phyloP scores from a whole-genome alignment of 1,284 basidiomycete species.

The Phylloporus sp. region DNA sequence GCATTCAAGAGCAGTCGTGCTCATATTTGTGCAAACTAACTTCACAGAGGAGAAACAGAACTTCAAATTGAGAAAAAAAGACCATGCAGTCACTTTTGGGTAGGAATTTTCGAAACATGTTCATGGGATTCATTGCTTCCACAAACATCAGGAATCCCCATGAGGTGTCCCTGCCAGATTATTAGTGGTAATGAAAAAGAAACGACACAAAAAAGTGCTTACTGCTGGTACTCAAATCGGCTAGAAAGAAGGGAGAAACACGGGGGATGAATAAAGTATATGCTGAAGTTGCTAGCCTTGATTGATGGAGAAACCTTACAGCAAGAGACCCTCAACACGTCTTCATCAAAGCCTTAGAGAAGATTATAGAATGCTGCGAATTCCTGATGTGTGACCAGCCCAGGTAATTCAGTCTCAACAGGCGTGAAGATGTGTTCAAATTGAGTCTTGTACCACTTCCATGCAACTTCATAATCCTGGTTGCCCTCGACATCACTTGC shows the following conservation, averaged over 20 bases:
- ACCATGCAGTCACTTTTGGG: constrained; percentile 2
- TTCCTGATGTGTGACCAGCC: neutral
- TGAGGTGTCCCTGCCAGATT: neutral
- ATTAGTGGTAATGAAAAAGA: neutral
- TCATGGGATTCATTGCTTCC: fast-evolving
- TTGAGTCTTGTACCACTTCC: neutral
- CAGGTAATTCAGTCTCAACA: fast-evolving
- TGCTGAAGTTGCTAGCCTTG: constrained; percentile 6
- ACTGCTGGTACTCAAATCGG: neutral
- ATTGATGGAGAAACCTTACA: neutral
- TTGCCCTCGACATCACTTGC: neutral
- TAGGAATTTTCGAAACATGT: neutral
- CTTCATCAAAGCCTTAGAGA: neutral
- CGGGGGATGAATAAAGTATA: constrained; percentile 6
- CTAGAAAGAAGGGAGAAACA: constrained; percentile 1
- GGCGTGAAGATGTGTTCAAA: neutral
- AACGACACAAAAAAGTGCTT: neutral
- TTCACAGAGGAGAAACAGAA: constrained; percentile 6
- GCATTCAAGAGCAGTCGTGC: neutral
- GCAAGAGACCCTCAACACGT: fast-evolving
- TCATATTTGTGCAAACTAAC: neutral
- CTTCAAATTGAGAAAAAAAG: neutral
- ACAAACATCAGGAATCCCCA: constrained; percentile 12
- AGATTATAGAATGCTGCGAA: constrained; percentile 7
- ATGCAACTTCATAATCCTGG: neutral